Evolutionary conservation across 768 basidiomycete genomes (phyloP).

Genomic region (Cystoderma amianthinum): DNA sequence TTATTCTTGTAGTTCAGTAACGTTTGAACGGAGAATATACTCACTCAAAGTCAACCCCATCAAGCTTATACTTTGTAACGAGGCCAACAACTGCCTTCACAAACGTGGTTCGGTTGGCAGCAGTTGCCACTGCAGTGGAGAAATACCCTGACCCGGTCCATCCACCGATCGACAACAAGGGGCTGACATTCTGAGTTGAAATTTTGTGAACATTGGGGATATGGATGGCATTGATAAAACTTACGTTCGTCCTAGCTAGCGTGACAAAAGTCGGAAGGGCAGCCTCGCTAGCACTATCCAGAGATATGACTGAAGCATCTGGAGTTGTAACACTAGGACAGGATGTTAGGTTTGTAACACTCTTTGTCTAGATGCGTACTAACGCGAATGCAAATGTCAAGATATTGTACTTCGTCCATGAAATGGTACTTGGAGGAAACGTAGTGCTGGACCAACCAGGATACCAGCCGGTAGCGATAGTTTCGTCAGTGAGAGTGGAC

Average conservation of each 20-base stretch:
- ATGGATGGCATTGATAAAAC: constrained; percentile 5
- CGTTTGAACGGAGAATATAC: constrained; percentile 8
- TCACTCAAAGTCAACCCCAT: constrained; percentile 53
- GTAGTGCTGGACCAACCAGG: constrained; percentile 40
- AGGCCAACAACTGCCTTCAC: constrained; percentile 48
- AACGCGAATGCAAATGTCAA: constrained; percentile 45
- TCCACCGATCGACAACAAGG: constrained; percentile 60
- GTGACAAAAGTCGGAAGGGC: constrained; percentile 51
- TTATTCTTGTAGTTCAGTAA: background rate
- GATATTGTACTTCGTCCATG: constrained; percentile 48
- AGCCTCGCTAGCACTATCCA: constrained; percentile 34
- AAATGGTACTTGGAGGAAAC: constrained; percentile 34
- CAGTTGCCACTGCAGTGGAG: constrained; percentile 52
- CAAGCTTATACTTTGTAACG: constrained; percentile 41
- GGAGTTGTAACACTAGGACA: constrained; percentile 25
- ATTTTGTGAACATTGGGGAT: background rate
- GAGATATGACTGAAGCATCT: constrained; percentile 20
- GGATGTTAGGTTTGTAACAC: constrained; percentile 1
- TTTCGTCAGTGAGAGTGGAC: constrained; percentile 14
- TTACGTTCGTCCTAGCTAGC: constrained; percentile 33
- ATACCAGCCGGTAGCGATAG: constrained; percentile 48
- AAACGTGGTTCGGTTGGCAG: constrained; percentile 56
- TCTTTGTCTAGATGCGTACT: constrained; percentile 9
- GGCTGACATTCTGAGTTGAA: constrained; percentile 39
- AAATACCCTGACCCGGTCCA: constrained; percentile 63